Evolutionary conservation across 331 rosid species (phyloP).

Genomic region (Phaseolus coccineus): DNA sequence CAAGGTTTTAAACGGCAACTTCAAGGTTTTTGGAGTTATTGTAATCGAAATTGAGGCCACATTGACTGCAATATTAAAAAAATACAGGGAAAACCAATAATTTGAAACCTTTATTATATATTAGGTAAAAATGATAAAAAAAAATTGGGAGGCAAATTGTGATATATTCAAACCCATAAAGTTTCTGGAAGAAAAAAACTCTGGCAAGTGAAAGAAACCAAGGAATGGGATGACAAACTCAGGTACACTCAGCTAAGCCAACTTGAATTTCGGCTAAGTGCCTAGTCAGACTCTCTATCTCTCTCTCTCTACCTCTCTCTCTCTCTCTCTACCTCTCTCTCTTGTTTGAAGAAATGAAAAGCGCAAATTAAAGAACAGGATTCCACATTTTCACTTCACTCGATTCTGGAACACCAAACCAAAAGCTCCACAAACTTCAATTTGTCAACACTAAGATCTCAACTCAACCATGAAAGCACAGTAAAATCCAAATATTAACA

Average conservation of each 20-base stretch:
- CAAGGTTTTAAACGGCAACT: neutral
- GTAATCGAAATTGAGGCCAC: neutral
- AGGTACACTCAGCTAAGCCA: conserved; percentile 21
- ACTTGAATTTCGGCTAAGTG: conserved; percentile 32
- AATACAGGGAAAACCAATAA: neutral
- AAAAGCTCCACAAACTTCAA: conserved; percentile 32
- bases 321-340: conserved; percentile 27
- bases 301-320: neutral
- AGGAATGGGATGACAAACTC: conserved; percentile 4
- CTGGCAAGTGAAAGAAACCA: neutral
- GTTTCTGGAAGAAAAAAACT: neutral
- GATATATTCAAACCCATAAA: conserved; percentile 21
- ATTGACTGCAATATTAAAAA: neutral
- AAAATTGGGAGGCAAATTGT: neutral
- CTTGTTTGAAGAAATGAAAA: conserved; percentile 37
- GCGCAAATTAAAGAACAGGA: conserved; percentile 37
- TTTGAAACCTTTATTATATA: neutral
- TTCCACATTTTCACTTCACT: conserved; percentile 51
- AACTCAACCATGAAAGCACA: conserved; percentile 22
- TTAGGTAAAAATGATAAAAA: neutral
- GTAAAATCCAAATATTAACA: neutral
- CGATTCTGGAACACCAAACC: conserved; percentile 40
- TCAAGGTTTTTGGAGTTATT: neutral
- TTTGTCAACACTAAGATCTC: conserved; percentile 44
- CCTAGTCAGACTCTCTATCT: conserved; percentile 41